Conservation (phyloP, 257 asterid species). For the Scutellaria galericulata region DNA sequence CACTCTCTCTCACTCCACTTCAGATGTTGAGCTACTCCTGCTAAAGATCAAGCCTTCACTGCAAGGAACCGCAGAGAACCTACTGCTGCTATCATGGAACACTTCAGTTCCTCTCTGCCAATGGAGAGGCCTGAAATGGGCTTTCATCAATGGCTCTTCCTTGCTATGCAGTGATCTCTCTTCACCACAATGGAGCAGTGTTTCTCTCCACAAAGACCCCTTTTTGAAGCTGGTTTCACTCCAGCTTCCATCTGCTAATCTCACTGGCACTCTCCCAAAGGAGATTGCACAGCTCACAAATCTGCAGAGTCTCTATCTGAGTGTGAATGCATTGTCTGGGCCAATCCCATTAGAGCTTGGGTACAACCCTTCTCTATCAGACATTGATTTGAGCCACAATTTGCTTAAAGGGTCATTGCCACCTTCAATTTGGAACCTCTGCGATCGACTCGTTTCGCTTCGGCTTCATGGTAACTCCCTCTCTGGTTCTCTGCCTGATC, state of each 20-base stretch:
- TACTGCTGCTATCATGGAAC: slow-evolving; percentile 84
- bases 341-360: slow-evolving; percentile 90
- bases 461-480: slow-evolving; percentile 76
- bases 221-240: slow-evolving; percentile 70
- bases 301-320: slow-evolving; percentile 72
- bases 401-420: slow-evolving; percentile 73
- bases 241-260: slow-evolving; percentile 90
- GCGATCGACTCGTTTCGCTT: slow-evolving; percentile 73
- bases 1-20: slow-evolving; percentile 47
- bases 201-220: slow-evolving; percentile 55
- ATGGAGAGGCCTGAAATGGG: slow-evolving; percentile 96
- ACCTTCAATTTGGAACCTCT: slow-evolving; percentile 89
- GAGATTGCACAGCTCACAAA: slow-evolving; percentile 79
- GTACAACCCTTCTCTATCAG: slow-evolving; percentile 73
- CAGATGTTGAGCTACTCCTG: slow-evolving; percentile 76
- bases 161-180: slow-evolving; percentile 66
- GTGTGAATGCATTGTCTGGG: slow-evolving; percentile 74
- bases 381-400: slow-evolving; percentile 80
- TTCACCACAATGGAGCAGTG: slow-evolving; percentile 76
- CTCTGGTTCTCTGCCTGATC: slow-evolving; percentile 78
- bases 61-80: slow-evolving; percentile 69
- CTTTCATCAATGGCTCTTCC: slow-evolving; percentile 57
- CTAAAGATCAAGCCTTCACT: slow-evolving; percentile 75
- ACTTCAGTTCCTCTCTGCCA: slow-evolving; percentile 80
- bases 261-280: slow-evolving; percentile 80